These are phyloP conservation scores for Ophioceras dolichostomum DNA, from an alignment of 2,329 filamentous ascomycete genomes.

Conservation along the genomic window DNA sequence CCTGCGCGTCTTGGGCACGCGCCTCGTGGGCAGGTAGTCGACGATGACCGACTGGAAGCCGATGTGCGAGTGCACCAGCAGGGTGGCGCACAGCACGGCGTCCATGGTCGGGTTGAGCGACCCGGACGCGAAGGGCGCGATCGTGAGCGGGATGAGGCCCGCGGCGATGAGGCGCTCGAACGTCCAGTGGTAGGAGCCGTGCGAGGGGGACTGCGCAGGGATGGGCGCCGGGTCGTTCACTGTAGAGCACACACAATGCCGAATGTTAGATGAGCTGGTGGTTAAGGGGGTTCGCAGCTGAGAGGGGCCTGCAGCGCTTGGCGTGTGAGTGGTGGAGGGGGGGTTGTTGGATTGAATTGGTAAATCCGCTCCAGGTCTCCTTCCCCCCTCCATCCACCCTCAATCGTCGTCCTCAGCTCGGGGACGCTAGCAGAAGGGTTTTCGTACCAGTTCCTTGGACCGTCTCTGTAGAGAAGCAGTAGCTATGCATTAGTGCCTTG, in stretches of 20 bases:
- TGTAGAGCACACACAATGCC: too few species aligned
- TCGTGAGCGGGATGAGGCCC: slow-evolving; percentile 71
- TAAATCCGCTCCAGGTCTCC: too few species aligned
- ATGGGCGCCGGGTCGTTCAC: slow-evolving; percentile 80
- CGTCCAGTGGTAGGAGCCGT: slow-evolving; percentile 98
- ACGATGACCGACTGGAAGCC: slow-evolving; percentile 85
- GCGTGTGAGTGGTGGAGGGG: too few species aligned
- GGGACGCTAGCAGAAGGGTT: too few species aligned
- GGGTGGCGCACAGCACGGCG: slow-evolving; percentile 67
- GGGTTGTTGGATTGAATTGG: too few species aligned
- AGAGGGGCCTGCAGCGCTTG: too few species aligned
- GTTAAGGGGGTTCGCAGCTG: not conserved
- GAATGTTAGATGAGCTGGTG: not conserved
- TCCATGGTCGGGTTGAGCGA: slow-evolving; percentile 84
- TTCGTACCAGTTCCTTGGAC: slow-evolving; percentile 61
- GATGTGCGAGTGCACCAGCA: slow-evolving; percentile 90
- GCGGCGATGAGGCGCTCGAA: slow-evolving; percentile 81
- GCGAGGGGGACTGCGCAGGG: slow-evolving; percentile 57
- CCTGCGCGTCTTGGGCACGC: slow-evolving; percentile 55
- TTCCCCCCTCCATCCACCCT: too few species aligned
- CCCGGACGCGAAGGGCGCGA: slow-evolving; percentile 86
- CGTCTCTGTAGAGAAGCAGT: slow-evolving; percentile 54
- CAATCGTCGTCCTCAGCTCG: too few species aligned
- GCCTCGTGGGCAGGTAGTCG: slow-evolving; percentile 75
- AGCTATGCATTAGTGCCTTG: too few species aligned